Evolutionary conservation across 441 rosid genomes (phyloP).

Genomic region (Isatis lusitanica): DNA sequence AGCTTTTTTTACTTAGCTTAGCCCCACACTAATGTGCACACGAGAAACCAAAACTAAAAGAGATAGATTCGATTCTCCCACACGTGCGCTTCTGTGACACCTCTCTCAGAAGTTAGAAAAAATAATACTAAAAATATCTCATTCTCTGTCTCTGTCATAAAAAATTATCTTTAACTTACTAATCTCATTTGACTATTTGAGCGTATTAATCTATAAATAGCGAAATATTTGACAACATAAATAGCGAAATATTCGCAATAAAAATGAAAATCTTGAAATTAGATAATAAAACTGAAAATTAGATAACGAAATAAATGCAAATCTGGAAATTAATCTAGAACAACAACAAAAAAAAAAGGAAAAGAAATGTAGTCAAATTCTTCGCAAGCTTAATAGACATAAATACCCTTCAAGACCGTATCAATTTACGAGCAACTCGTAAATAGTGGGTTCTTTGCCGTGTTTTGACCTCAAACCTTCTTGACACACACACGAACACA

Average conservation of each 20-base stretch:
- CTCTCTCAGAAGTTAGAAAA: neutral
- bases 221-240: neutral
- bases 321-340: neutral
- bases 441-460: conserved; percentile 40
- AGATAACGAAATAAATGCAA: neutral
- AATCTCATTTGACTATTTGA: conserved; percentile 18
- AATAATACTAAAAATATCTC: neutral
- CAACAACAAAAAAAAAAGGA: neutral
- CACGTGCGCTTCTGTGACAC: conserved; percentile 38
- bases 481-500: conserved; percentile 9
- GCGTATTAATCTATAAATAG: neutral
- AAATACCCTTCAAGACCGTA: neutral
- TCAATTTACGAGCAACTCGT: conserved; percentile 21
- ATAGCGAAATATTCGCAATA: neutral
- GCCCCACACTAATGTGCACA: conserved; percentile 38
- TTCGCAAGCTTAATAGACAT: conserved; percentile 21
- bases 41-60: conserved; percentile 31
- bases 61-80: conserved; percentile 39
- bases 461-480: conserved; percentile 42
- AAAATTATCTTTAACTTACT: neutral
- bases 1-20: conserved; percentile 1
- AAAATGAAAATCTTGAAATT: neutral
- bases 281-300: neutral
- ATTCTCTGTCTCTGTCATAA: neutral
- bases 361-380: conserved; percentile 20